A percentile compares a stretch with the other conserved stretches of the same genome.
phyloP scores from a whole-genome alignment of 805 yeast genomes.

The Wickerhamiella brachini region DNA sequence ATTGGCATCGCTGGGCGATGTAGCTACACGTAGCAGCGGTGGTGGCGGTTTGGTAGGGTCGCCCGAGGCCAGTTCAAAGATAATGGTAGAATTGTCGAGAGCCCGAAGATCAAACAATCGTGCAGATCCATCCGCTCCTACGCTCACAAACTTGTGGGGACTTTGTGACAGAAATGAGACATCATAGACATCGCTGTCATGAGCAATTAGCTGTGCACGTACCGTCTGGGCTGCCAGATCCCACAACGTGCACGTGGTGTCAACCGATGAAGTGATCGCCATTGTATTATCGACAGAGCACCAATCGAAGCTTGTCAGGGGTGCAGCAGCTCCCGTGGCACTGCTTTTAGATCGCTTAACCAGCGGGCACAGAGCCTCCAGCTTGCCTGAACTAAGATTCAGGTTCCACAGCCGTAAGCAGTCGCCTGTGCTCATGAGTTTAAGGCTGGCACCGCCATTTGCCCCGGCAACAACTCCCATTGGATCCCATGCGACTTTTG shows the following conservation, averaged over 20 bases:
- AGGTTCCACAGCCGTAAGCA: conserved; percentile 51
- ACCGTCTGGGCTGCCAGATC: conserved; percentile 59
- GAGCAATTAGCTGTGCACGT: conserved; percentile 89
- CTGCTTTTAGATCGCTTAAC: conserved; percentile 30
- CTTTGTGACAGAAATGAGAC: conserved; percentile 69
- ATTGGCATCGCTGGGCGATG: conserved; percentile 70
- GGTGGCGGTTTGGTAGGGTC: conserved; percentile 18
- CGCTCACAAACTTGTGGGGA: conserved; percentile 72
- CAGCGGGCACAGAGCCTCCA: conserved; percentile 30
- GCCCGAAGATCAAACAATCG: conserved; percentile 82
- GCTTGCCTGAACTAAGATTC: conserved; percentile 23
- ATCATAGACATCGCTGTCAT: conserved; percentile 89
- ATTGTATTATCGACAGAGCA: conserved; percentile 52
- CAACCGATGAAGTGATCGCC: conserved; percentile 76
- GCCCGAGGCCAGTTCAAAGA: conserved; percentile 56
- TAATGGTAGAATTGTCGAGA: conserved; percentile 85
- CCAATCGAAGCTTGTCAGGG: conserved; percentile 93
- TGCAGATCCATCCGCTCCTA: conserved; percentile 91
- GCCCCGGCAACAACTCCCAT: conserved; percentile 15
- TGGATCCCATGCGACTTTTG: conserved; percentile 65
- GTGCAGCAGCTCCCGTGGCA: conserved; percentile 36
- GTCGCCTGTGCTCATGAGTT: conserved; percentile 60
- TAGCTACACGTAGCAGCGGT: conserved; percentile 62
- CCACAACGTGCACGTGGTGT: conserved; percentile 97
- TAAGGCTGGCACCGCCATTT: conserved; percentile 4